Evolutionary conservation across 2,329 filamentous ascomycete genomes (phyloP), one percentile per base, ranked within the genome.

Genomic region (Ceratocystis lukuohia): DNA sequence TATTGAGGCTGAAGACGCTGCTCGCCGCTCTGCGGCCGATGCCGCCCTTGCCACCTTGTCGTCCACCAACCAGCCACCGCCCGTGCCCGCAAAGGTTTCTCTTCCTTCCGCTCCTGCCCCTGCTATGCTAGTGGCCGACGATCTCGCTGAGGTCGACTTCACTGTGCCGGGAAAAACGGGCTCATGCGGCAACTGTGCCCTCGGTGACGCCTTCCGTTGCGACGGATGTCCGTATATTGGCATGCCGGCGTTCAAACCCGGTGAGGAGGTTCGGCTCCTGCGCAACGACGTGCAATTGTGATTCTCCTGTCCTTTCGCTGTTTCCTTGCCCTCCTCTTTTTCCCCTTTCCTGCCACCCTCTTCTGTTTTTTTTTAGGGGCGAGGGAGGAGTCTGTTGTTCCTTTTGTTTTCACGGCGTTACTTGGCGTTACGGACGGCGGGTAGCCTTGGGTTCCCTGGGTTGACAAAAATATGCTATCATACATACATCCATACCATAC

Each of bases 131-230:
- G 83, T 80, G 48, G 79, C 84, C 0, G 86, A 90, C 71, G 94
- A 99, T 74, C 78, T 99, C 62, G 86, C 84, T 64, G 93, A 97
- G 76, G 82, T 97, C 7, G 94, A 99, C 76, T 97, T 99, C 74
- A 99, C 94, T 0, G 90, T 97, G n/a, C 83, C 96, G 76, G 94
- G 94, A 71, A 97, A 96, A 79, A 89, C 93, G 5, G 93, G 94
- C 65, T 95, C 89, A 20, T 99, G 94, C 75, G 91, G 91, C 33
- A 96, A 93, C 77, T 97, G 94, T 76, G 88, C 91, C 33, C 81
- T 99, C 17, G 94, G 94, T 63, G 93, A 97, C 75, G 93, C 94
- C 2, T 91, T 91, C 78, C 80, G 88, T 50, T 90, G 88, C 74
- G 85, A 85, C 62, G 84, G 80, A 30, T 84, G 81, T 72, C 92